Evolutionary conservation across 1,284 basidiomycete genomes (phyloP).

Genomic region (Albatrellus sp.): DNA sequence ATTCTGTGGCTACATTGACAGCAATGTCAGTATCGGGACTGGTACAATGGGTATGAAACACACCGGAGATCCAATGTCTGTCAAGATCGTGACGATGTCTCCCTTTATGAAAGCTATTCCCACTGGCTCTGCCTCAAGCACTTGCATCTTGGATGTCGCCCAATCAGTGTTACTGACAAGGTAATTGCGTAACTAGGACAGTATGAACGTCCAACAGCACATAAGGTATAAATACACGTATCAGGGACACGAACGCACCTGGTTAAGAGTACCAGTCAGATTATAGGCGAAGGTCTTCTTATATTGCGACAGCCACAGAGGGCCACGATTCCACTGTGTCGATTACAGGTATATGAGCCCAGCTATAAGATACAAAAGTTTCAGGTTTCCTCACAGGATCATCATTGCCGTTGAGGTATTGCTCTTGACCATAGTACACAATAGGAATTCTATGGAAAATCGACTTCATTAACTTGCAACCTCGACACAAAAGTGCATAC

Average conservation of each 20-base stretch:
- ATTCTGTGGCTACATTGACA: constrained; percentile 34
- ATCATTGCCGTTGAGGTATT: constrained; percentile 40
- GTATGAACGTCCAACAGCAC: not conserved
- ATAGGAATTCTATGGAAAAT: constrained; percentile 47
- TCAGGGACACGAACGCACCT: constrained; percentile 20
- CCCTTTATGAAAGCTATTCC: constrained; percentile 68
- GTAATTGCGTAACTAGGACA: constrained; percentile 49
- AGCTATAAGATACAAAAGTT: not conserved
- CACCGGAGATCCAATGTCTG: constrained; percentile 69
- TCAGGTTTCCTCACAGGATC: constrained; percentile 40
- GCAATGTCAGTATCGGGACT: constrained; percentile 1
- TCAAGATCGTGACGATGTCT: constrained; percentile 54
- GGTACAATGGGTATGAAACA: constrained; percentile 13
- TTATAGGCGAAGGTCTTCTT: constrained; percentile 47
- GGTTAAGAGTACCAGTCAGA: constrained; percentile 52
- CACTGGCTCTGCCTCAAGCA: constrained; percentile 43
- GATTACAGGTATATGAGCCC: not conserved
- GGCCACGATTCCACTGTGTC: constrained; percentile 56
- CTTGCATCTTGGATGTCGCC: constrained; percentile 40
- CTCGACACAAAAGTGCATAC: not conserved
- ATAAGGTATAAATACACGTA: not conserved
- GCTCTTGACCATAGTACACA: constrained; percentile 76
- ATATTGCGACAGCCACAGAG: constrained; percentile 67
- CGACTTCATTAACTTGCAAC: constrained; percentile 12
- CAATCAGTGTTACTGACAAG: constrained; percentile 52